Conservation (phyloP, 306 rosid species). For the Trifolium pratense region DNA sequence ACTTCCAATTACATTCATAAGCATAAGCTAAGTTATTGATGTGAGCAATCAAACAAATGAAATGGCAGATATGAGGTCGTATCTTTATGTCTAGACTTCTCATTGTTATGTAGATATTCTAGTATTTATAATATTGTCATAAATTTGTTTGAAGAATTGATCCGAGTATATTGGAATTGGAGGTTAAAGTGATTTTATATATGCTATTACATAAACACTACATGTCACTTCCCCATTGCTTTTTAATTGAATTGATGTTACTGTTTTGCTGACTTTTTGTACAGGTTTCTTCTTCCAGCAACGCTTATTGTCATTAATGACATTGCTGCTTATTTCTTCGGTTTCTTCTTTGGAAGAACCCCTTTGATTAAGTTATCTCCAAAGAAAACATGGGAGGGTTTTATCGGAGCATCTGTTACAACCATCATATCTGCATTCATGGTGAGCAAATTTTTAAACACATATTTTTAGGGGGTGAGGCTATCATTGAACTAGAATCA, state of each 20-base stretch:
- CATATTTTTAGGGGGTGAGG: background rate
- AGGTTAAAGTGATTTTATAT: conserved; percentile 23
- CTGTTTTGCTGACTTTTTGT: conserved; percentile 31
- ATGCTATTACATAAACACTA: background rate
- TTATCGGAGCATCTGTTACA: conserved; percentile 96
- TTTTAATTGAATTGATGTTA: conserved; percentile 35
- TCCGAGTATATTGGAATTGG: conserved; percentile 7
- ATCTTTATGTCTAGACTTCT: conserved; percentile 20
- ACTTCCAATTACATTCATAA: conserved; percentile 23
- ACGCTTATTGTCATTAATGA: conserved; percentile 93
- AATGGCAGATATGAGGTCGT: conserved; percentile 28
- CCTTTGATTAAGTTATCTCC: conserved; percentile 98
- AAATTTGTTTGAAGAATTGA: conserved; percentile 31
- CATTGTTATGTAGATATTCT: background rate
- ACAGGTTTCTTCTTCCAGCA: conserved; percentile 99
- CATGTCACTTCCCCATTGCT: conserved; percentile 1
- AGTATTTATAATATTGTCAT: background rate
- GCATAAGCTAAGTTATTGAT: conserved; percentile 18
- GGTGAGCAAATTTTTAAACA: conserved; percentile 61
- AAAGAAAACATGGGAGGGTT: conserved; percentile 99
- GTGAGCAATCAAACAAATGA: conserved; percentile 25
- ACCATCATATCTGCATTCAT: conserved; percentile 92
- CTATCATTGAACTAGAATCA: conserved; percentile 31
- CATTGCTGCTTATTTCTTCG: conserved; percentile 89
- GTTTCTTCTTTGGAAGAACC: conserved; percentile 95